These are phyloP conservation scores for Bryum argenteum DNA, from an alignment of 225 moss, liverwort and hornwort genomes.

Conservation along the genomic window DNA sequence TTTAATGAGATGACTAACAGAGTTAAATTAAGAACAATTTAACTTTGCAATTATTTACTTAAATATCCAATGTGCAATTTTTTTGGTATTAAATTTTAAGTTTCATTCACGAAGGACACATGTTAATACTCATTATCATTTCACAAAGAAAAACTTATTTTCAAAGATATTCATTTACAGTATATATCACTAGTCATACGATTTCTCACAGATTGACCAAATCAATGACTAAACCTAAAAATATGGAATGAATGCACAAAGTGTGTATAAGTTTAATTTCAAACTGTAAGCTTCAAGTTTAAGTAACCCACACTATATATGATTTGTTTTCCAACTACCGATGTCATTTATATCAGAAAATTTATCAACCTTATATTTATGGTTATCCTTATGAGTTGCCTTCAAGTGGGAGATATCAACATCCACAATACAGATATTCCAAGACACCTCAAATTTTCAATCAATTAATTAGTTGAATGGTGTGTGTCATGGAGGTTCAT, in stretches of 20 bases:
- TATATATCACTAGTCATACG: background rate
- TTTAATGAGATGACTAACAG: background rate
- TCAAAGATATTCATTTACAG: background rate
- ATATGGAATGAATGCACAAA: background rate
- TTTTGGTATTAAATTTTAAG: background rate
- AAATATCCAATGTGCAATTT: no score
- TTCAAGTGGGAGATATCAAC: no score
- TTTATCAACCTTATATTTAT: background rate
- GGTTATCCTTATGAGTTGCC: no score
- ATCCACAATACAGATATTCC: no score
- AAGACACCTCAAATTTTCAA: no score
- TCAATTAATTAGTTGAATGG: no score
- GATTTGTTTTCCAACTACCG: background rate
- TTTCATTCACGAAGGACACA: background rate
- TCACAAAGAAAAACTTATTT: background rate
- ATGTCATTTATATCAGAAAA: background rate
- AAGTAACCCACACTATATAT: no score
- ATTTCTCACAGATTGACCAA: background rate
- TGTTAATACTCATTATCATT: background rate
- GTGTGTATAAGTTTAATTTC: background rate
- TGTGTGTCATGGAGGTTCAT: no score
- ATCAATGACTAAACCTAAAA: background rate
- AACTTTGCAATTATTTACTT: background rate
- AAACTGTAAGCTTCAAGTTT: background rate
- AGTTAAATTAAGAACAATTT: background rate